These are phyloP conservation scores for Westerdykella ornata DNA, from an alignment of 2,329 filamentous ascomycete genomes.

Conservation along the genomic window DNA sequence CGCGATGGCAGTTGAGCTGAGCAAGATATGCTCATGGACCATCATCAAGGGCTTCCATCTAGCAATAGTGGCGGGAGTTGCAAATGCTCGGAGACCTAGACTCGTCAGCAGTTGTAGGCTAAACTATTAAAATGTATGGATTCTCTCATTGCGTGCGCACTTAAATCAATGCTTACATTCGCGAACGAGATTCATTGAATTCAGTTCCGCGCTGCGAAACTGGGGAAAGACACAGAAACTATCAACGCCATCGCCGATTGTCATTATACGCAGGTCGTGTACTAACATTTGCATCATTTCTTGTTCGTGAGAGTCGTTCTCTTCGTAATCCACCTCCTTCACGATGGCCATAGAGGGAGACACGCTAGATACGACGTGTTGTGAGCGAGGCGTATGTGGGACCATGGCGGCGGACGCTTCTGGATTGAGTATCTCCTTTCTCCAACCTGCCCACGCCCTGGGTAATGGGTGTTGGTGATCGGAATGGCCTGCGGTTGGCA, in stretches of 20 bases:
- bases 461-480: neutral
- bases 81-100: constrained; percentile 19
- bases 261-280: constrained; percentile 1
- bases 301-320: constrained; percentile 15
- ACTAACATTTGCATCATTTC: constrained; percentile 10
- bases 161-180: constrained; percentile 9
- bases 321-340: constrained; percentile 13
- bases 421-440: neutral
- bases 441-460: neutral
- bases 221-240: constrained; percentile 19
- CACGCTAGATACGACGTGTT: neutral
- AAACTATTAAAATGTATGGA: neutral
- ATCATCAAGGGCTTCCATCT: constrained; percentile 26
- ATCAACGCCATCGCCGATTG: constrained; percentile 17
- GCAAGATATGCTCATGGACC: constrained; percentile 19
- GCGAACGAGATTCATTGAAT: constrained; percentile 12
- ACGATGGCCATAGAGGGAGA: constrained; percentile 2
- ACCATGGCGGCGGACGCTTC: neutral
- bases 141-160: neutral
- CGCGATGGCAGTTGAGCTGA: constrained; percentile 20
- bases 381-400: constrained; percentile 3
- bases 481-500: neutral
- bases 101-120: constrained; percentile 4
- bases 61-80: constrained; percentile 13
- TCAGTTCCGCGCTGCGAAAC: constrained; percentile 14